These are phyloP conservation scores for Aurantiochytrium sp. DNA, from an alignment of 108 stramenopile species.

Conservation along the genomic window DNA sequence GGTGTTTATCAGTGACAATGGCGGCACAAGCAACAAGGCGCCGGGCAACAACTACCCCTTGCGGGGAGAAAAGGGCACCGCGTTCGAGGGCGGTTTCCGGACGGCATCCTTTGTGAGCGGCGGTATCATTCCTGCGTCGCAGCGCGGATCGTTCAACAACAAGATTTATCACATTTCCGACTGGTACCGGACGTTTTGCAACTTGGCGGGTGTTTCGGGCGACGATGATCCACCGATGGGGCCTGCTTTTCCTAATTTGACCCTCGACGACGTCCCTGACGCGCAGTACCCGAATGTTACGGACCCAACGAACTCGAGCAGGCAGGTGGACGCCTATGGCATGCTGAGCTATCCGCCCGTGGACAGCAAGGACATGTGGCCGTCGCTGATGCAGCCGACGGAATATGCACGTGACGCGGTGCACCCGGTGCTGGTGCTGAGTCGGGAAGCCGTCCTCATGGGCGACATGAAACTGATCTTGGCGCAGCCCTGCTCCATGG, in stretches of 20 bases:
- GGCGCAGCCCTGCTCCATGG: slow-evolving; percentile 19
- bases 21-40: background rate
- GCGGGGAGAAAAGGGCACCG: background rate
- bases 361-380: background rate
- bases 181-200: slow-evolving; percentile 19
- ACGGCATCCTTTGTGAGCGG: background rate
- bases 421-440: background rate
- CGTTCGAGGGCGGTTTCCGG: background rate
- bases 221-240: background rate
- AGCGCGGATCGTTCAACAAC: background rate
- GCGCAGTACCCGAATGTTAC: background rate
- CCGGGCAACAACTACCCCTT: slow-evolving; percentile 7
- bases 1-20: background rate
- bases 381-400: background rate
- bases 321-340: background rate
- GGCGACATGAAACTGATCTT: slow-evolving; percentile 3
- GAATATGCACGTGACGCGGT: background rate
- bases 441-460: background rate
- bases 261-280: background rate
- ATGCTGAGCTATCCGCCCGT: background rate
- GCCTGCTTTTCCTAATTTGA: background rate
- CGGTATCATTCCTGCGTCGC: background rate
- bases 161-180: background rate
- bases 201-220: background rate
- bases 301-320: background rate